Conservation (phyloP, 2,329 filamentous ascomycete species). For the Fragosphaeria purpurea region DNA sequence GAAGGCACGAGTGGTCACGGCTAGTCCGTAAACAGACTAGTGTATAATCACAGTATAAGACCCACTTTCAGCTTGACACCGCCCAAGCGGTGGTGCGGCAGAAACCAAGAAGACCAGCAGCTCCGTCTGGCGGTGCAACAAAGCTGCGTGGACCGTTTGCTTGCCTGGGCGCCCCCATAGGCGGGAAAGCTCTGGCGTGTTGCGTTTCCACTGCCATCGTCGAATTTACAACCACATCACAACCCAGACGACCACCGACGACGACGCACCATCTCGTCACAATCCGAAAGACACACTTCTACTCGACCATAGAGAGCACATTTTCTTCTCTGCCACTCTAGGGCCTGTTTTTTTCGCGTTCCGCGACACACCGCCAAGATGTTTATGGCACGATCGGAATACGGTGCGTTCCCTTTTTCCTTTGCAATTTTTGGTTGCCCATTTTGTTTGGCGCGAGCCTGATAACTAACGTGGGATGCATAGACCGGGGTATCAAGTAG, state of each 20-base stretch:
- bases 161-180: slow-evolving; percentile 17
- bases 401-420: slow-evolving; percentile 52
- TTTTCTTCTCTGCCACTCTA: slow-evolving; percentile 2
- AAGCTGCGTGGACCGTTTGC: slow-evolving; percentile 18
- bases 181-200: slow-evolving; percentile 4
- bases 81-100: background rate
- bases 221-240: background rate
- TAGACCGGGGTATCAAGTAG: slow-evolving; percentile 97
- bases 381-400: slow-evolving; percentile 99
- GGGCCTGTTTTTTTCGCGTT: background rate
- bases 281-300: background rate
- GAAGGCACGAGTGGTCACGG: no score
- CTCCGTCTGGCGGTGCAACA: background rate
- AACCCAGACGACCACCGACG: background rate
- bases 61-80: slow-evolving; percentile 8
- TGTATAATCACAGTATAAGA: background rate
- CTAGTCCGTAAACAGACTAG: background rate
- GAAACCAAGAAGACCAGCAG: no score
- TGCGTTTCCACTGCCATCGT: slow-evolving; percentile 2
- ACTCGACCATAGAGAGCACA: background rate
- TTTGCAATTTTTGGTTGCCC: slow-evolving; percentile 1
- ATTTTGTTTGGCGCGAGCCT: background rate
- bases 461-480: background rate
- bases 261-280: background rate
- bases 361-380: slow-evolving; percentile 50